A percentile compares a stretch with the other conserved stretches of the same genome.
Evolutionary conservation across 2,329 filamentous ascomycete genomes (phyloP).

Genomic region (Rugonectria rugulosa): DNA sequence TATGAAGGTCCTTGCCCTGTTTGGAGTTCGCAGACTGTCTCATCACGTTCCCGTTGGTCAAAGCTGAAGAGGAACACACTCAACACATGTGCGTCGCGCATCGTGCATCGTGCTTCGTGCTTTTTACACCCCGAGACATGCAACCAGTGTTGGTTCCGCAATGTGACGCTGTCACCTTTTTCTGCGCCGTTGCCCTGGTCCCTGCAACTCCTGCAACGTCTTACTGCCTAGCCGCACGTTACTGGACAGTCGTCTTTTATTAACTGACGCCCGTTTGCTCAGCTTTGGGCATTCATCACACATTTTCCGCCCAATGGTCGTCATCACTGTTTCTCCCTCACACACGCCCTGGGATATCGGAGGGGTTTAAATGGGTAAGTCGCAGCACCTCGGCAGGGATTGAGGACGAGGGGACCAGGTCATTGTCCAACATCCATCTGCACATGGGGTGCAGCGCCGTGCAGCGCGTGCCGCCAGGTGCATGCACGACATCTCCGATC

Average conservation of each 20-base stretch:
- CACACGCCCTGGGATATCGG: not conserved
- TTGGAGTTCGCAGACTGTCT: too few species aligned
- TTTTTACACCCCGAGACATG: too few species aligned
- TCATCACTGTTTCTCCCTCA: not conserved
- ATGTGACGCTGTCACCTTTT: conserved; percentile 11
- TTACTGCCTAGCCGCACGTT: too few species aligned
- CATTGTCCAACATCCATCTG: not conserved
- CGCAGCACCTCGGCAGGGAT: not conserved
- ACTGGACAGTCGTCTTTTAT: not conserved
- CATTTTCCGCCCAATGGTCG: not conserved
- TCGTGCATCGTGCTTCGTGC: too few species aligned
- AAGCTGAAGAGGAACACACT: too few species aligned
- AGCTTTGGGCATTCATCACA: not conserved
- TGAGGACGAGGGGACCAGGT: conserved; percentile 16
- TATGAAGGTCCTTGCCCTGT: too few species aligned
- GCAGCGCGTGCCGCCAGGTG: too few species aligned
- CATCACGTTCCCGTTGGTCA: too few species aligned
- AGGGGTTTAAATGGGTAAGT: not conserved
- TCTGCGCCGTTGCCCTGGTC: conserved; percentile 15
- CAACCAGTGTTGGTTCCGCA: too few species aligned
- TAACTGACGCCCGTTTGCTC: not conserved
- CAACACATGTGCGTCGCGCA: too few species aligned
- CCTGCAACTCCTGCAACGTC: not conserved
- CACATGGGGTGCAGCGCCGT: conserved; percentile 31
- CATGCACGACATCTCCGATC: conserved; percentile 39